These are phyloP conservation scores for Xerocomellus chrysenteron DNA, from an alignment of 768 basidiomycete species.

Conservation along the genomic window DNA sequence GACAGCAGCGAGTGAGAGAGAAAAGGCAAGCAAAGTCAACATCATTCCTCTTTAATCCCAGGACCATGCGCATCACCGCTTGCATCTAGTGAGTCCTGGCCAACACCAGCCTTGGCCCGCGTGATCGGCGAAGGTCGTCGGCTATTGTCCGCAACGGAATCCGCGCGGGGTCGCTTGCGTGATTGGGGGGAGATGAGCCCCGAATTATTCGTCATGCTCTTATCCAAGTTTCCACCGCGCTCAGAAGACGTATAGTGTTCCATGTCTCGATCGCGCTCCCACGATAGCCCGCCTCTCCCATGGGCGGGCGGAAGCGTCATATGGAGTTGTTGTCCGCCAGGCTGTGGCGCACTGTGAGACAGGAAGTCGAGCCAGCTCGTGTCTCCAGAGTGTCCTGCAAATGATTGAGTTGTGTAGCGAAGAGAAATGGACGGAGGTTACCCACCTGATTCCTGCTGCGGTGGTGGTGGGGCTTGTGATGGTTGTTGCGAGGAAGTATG, in stretches of 20 bases:
- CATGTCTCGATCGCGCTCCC: conserved; percentile 32
- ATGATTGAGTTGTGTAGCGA: not conserved
- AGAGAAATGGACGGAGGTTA: not conserved
- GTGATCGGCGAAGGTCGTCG: conserved; percentile 22
- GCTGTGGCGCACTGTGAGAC: conserved; percentile 27
- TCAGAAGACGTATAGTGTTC: conserved; percentile 33
- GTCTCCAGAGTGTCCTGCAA: conserved; percentile 29
- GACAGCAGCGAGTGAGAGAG: not conserved
- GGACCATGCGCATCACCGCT: conserved; percentile 16
- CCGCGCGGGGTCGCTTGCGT: conserved; percentile 31
- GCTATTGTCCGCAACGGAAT: conserved; percentile 18
- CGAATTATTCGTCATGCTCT: conserved; percentile 16
- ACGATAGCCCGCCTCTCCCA: conserved; percentile 29
- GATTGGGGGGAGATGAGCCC: conserved; percentile 22
- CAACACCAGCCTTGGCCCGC: conserved; percentile 15
- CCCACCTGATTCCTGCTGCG: conserved; percentile 29
- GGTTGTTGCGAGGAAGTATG: conserved; percentile 27
- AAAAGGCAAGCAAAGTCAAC: not conserved
- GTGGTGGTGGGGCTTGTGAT: conserved; percentile 15
- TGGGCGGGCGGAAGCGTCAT: conserved; percentile 28
- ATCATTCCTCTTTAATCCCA: conserved; percentile 30
- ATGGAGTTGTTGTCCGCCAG: conserved; percentile 27
- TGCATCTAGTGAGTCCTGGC: conserved; percentile 16
- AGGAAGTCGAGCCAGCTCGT: conserved; percentile 35
- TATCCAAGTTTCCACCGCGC: conserved; percentile 23